Conservation (phyloP, 1,139 yeast species). For the Diutina catenulata region DNA sequence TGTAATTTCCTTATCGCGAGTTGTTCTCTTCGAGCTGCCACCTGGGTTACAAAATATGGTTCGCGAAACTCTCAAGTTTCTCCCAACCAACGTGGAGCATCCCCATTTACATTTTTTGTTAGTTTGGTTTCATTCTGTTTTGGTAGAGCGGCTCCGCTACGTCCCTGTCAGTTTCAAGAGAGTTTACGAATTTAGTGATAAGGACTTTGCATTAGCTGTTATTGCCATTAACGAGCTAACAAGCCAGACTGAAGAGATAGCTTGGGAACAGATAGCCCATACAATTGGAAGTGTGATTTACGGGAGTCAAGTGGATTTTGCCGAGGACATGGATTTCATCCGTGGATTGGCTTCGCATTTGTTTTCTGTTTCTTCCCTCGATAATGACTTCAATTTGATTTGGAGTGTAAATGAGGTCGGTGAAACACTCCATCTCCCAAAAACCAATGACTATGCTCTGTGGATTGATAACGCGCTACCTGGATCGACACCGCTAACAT, state of each 20-base stretch:
- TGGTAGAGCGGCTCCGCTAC: not conserved
- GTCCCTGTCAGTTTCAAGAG: not conserved
- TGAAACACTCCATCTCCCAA: no score
- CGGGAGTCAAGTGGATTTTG: no score
- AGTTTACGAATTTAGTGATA: not conserved
- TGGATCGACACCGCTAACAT: no score
- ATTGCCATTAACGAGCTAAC: not conserved
- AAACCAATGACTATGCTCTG: no score
- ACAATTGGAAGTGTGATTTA: no score
- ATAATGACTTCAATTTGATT: no score
- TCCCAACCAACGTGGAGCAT: not conserved
- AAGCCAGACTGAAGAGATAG: not conserved
- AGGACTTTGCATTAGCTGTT: not conserved
- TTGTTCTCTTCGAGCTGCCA: not conserved
- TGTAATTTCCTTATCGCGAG: not conserved
- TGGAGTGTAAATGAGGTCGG: no score
- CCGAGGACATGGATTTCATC: no score
- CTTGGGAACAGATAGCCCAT: slow-evolving; percentile 1
- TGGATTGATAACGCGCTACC: no score
- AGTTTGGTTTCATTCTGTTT: not conserved
- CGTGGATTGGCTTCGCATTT: no score
- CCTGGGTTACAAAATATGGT: not conserved
- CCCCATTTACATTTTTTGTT: not conserved
- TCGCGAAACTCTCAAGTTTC: not conserved
- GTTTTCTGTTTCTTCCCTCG: no score